Conservation (phyloP, 179 eudicot species). For the Nepenthes alata region DNA sequence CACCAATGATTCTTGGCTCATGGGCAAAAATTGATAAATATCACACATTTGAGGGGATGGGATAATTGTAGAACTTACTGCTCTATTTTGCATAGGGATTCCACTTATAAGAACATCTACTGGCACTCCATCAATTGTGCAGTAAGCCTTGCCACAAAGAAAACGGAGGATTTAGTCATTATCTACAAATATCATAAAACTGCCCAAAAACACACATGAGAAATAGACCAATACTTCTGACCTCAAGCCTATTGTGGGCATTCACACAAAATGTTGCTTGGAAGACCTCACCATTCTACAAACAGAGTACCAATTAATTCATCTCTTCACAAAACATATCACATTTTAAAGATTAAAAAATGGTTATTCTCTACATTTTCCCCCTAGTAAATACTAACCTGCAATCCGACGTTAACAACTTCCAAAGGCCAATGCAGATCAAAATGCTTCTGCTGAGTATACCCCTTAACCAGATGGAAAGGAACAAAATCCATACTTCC, state of each 20-base stretch:
- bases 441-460: slow-evolving; percentile 27
- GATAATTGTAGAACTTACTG: slow-evolving; percentile 45
- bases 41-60: not conserved
- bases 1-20: too few relatives aligned
- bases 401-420: slow-evolving; percentile 36
- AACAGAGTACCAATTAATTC: slow-evolving; percentile 4
- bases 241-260: slow-evolving; percentile 81
- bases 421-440: slow-evolving; percentile 40
- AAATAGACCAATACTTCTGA: slow-evolving; percentile 8
- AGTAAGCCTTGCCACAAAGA: slow-evolving; percentile 56
- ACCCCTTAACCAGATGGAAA: slow-evolving; percentile 9
- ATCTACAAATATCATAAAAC: not conserved
- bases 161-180: slow-evolving; percentile 1
- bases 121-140: slow-evolving; percentile 77
- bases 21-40: too few relatives aligned
- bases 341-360: not conserved
- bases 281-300: slow-evolving; percentile 67
- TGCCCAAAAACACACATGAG: not conserved
- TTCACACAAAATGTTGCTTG: slow-evolving; percentile 72
- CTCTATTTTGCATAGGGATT: slow-evolving; percentile 67
- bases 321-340: not conserved
- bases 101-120: slow-evolving; percentile 67
- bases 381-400: slow-evolving; percentile 32
- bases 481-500: slow-evolving; percentile 12
- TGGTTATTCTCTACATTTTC: not conserved